Evolutionary conservation across 345 rosid species (phyloP).

Genomic region (Pugionium cornutum): DNA sequence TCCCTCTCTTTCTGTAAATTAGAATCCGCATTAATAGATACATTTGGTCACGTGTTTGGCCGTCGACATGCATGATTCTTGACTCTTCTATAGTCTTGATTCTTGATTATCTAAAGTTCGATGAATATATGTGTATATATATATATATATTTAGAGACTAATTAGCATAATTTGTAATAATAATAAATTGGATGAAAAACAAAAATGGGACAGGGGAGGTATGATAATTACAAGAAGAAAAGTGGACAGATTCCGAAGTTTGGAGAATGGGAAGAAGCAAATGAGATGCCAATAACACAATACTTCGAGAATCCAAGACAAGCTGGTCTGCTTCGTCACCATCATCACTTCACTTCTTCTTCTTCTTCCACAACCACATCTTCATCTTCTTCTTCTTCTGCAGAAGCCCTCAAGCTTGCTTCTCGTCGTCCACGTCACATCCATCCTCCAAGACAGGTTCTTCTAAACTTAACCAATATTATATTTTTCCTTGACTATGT

Average conservation of each 20-base stretch:
- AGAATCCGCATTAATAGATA: no score
- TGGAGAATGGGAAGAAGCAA: slow-evolving; percentile 88
- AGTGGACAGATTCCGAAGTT: slow-evolving; percentile 89
- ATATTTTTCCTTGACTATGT: no score
- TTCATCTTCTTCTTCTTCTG: slow-evolving; percentile 38
- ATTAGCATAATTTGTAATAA: background rate
- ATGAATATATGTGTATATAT: background rate
- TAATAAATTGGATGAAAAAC: no score
- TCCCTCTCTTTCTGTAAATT: no score
- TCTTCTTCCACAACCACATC: slow-evolving; percentile 5
- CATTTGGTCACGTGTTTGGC: slow-evolving; percentile 23
- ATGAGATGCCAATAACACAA: slow-evolving; percentile 87
- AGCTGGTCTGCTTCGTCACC: slow-evolving; percentile 69
- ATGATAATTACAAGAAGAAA: slow-evolving; percentile 48
- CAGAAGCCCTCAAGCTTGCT: slow-evolving; percentile 40
- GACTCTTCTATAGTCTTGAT: no score
- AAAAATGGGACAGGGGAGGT: slow-evolving; percentile 34
- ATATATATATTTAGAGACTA: background rate
- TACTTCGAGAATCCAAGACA: slow-evolving; percentile 90
- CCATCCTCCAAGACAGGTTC: slow-evolving; percentile 35
- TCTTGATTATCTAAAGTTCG: no score
- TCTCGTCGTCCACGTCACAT: slow-evolving; percentile 38
- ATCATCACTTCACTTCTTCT: slow-evolving; percentile 25
- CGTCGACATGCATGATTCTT: background rate
- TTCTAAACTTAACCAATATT: no score